phyloP scores from a whole-genome alignment of 805 yeast genomes.

The Candida cerambycidarum region DNA sequence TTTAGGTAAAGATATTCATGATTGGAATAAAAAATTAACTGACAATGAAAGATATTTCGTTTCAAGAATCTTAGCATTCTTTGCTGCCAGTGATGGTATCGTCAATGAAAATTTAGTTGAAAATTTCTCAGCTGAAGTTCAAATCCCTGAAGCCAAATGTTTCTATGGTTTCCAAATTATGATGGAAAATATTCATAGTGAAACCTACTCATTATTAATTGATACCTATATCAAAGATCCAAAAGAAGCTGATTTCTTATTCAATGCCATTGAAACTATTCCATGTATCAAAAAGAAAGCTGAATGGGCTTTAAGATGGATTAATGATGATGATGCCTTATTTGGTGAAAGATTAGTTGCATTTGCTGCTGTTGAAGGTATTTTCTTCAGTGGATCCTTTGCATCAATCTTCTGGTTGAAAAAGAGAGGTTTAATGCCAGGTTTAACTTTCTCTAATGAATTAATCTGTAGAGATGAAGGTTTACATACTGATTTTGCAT shows the following conservation, averaged over 20 bases:
- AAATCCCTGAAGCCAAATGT: slow-evolving; percentile 96
- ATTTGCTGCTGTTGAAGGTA: slow-evolving; percentile 98
- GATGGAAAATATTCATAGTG: slow-evolving; percentile 99
- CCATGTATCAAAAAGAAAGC: slow-evolving; percentile 98
- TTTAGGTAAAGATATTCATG: slow-evolving; percentile 83
- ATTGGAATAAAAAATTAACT: slow-evolving; percentile 88
- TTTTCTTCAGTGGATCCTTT: slow-evolving; percentile 96
- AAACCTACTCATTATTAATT: slow-evolving; percentile 91
- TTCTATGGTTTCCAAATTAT: slow-evolving; percentile 99
- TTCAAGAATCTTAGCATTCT: slow-evolving; percentile 92
- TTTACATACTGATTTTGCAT: slow-evolving; percentile 97
- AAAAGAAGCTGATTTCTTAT: slow-evolving; percentile 83
- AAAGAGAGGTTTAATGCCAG: slow-evolving; percentile 99
- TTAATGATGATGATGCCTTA: slow-evolving; percentile 79
- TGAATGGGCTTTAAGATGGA: slow-evolving; percentile 99
- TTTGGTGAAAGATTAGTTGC: slow-evolving; percentile 97
- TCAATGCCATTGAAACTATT: slow-evolving; percentile 94
- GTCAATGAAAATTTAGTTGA: slow-evolving; percentile 97
- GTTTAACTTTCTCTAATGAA: slow-evolving; percentile 96
- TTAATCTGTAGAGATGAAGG: slow-evolving; percentile 98
- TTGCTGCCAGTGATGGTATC: slow-evolving; percentile 98
- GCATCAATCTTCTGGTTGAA: slow-evolving; percentile 99
- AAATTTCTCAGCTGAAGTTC: slow-evolving; percentile 96
- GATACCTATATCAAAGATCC: slow-evolving; percentile 97
- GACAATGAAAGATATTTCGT: slow-evolving; percentile 92